Conservation (phyloP, 805 yeast species). For the Pichia insulana region DNA sequence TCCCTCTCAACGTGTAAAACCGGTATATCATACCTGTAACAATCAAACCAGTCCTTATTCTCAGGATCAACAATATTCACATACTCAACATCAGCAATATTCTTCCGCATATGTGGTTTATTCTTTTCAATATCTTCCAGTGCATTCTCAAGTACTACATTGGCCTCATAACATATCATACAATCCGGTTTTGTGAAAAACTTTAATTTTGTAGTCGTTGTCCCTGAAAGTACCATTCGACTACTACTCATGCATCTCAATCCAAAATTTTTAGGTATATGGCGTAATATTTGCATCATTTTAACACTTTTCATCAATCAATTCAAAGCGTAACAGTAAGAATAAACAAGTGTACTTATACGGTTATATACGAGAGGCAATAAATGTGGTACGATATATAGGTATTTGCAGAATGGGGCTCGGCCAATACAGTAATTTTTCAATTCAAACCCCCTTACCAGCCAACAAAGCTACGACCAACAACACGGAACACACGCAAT, state of each 20-base stretch:
- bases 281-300: no score
- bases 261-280: neutral
- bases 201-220: constrained; percentile 30
- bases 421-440: no score
- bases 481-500: constrained; percentile 69
- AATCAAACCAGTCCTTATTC: constrained; percentile 59
- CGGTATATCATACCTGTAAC: constrained; percentile 69
- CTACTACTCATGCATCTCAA: neutral
- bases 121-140: constrained; percentile 21
- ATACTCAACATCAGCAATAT: constrained; percentile 29
- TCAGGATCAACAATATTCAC: constrained; percentile 54
- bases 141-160: constrained; percentile 37
- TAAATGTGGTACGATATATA: no score
- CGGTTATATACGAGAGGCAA: no score
- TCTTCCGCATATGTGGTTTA: constrained; percentile 15
- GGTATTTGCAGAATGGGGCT: no score
- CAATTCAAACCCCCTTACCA: constrained; percentile 40
- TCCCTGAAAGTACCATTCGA: neutral
- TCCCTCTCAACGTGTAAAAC: constrained; percentile 60
- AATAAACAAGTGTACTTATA: no score
- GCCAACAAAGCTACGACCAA: constrained; percentile 62
- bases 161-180: constrained; percentile 60
- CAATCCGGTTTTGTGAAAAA: constrained; percentile 66
- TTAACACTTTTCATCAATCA: no score
- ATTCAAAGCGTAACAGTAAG: no score